Conservation (phyloP, 2,329 filamentous ascomycete species). For the Fusarium odoratissimum region DNA sequence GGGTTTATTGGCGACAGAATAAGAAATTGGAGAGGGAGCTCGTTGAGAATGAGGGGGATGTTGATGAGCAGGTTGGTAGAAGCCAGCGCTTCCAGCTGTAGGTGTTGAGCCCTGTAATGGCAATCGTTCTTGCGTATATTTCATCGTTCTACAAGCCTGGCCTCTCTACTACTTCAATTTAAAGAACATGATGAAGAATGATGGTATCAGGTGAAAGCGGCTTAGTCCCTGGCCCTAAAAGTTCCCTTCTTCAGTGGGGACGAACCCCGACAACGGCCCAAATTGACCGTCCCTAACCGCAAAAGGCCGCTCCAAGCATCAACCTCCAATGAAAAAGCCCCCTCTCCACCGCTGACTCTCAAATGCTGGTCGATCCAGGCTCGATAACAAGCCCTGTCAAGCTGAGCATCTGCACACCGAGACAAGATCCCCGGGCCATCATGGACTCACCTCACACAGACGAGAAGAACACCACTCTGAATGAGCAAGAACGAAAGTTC, state of each 20-base stretch:
- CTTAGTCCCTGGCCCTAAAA: neutral
- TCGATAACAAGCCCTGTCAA: neutral
- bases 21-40: slow-evolving; percentile 10
- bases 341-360: neutral
- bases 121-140: neutral
- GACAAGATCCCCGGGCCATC: neutral
- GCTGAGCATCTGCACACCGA: slow-evolving; percentile 8
- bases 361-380: neutral
- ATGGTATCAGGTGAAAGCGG: no score
- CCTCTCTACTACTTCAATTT: neutral
- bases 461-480: neutral
- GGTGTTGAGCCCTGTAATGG: fast-evolving
- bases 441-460: slow-evolving; percentile 12
- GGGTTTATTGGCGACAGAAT: slow-evolving; percentile 39
- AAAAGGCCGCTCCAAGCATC: neutral
- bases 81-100: neutral
- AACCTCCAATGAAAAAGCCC: slow-evolving; percentile 2
- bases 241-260: neutral
- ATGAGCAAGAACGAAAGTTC: slow-evolving; percentile 26
- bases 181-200: neutral
- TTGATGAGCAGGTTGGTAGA: neutral
- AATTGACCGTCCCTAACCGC: neutral
- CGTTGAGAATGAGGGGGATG: neutral
- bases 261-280: neutral
- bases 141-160: neutral